phyloP scores from a whole-genome alignment of 1,284 basidiomycete genomes.

The Gomphus sp. region DNA sequence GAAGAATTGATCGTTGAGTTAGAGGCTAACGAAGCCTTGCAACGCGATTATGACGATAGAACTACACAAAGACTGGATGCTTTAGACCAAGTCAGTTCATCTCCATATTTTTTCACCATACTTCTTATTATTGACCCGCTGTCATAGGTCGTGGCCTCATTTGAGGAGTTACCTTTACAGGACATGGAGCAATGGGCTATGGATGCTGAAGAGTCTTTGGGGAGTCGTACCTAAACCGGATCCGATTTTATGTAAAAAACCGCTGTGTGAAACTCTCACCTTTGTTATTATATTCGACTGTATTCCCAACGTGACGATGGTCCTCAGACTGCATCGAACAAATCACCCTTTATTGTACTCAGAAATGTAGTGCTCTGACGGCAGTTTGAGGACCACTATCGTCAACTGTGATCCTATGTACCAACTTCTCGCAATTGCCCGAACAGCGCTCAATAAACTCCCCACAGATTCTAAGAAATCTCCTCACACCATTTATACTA shows the following conservation, averaged over 20 bases:
- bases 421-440: too few relatives aligned
- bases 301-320: background rate
- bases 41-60: slow-evolving; percentile 38
- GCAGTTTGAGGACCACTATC: too few relatives aligned
- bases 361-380: too few relatives aligned
- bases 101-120: background rate
- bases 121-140: background rate
- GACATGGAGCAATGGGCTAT: slow-evolving; percentile 57
- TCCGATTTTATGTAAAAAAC: background rate
- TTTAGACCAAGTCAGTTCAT: slow-evolving; percentile 41
- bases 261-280: background rate
- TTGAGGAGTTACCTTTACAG: slow-evolving; percentile 48
- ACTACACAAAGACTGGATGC: slow-evolving; percentile 37
- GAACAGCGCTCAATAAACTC: too few relatives aligned
- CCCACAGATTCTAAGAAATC: too few relatives aligned
- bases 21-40: slow-evolving; percentile 35
- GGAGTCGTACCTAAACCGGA: slow-evolving; percentile 1
- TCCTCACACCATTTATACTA: too few relatives aligned
- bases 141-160: slow-evolving; percentile 40
- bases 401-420: too few relatives aligned
- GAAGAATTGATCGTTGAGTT: slow-evolving; percentile 35
- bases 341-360: too few relatives aligned
- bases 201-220: slow-evolving; percentile 36
- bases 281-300: background rate
- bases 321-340: too few relatives aligned